phyloP scores from a whole-genome alignment of 2,329 filamentous ascomycete genomes.

The Aspergillus clavatus region DNA sequence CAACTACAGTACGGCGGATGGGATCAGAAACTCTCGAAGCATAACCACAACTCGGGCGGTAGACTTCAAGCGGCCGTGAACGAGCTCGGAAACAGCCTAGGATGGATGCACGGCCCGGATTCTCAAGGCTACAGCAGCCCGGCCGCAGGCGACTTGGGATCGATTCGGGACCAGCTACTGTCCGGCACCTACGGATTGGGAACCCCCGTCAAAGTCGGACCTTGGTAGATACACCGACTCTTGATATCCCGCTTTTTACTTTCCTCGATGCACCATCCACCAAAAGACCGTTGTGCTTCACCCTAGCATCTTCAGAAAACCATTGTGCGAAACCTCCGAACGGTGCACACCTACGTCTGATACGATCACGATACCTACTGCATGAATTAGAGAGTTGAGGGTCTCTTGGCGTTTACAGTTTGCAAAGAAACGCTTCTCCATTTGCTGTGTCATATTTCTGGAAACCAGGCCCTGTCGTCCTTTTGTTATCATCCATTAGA shows the following conservation, averaged over 20 bases:
- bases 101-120: conserved; percentile 63
- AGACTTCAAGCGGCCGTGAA: conserved; percentile 75
- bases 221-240: conserved; percentile 42
- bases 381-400: conserved; percentile 40
- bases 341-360: conserved; percentile 35
- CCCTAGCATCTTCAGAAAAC: conserved; percentile 6
- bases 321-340: conserved; percentile 21
- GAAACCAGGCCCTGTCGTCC: conserved; percentile 4
- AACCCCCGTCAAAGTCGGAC: conserved; percentile 52
- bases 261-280: conserved; percentile 12
- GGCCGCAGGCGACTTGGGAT: conserved; percentile 39
- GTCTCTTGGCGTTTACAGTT: conserved; percentile 38
- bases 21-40: conserved; percentile 81
- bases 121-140: conserved; percentile 24
- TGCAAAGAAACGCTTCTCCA: conserved; percentile 24
- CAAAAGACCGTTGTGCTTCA: conserved; percentile 7
- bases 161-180: conserved; percentile 53
- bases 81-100: conserved; percentile 67
- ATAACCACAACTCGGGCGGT: conserved; percentile 81
- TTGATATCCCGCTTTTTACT: conserved; percentile 5
- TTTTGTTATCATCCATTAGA: conserved; percentile 6
- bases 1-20: conserved; percentile 83
- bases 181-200: conserved; percentile 54
- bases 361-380: conserved; percentile 43
- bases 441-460: conserved; percentile 9